Percentiles rank a stretch among this genome's conserved stretches.
phyloP scores from a whole-genome alignment of 1,284 basidiomycete genomes.

The Omphalotus olearius region DNA sequence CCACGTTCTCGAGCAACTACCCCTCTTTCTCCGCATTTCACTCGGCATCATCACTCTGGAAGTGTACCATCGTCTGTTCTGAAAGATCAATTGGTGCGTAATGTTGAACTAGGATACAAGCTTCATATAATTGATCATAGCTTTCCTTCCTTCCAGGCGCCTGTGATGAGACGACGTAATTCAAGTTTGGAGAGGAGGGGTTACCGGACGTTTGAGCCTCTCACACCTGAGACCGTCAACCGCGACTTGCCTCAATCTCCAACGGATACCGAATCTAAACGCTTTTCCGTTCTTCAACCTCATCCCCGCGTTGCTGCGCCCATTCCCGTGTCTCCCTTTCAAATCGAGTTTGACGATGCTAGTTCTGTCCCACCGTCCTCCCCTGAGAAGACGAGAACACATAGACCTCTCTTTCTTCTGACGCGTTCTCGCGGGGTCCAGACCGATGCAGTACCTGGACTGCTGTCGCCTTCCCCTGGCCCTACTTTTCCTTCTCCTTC shows the following conservation, averaged over 20 bases:
- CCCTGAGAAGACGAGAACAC: constrained; percentile 36
- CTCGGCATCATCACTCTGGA: constrained; percentile 31
- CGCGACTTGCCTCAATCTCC: constrained; percentile 51
- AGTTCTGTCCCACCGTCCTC: constrained; percentile 27
- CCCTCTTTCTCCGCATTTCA: constrained; percentile 28
- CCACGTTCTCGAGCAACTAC: constrained; percentile 30
- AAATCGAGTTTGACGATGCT: constrained; percentile 38
- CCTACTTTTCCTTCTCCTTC: constrained; percentile 25
- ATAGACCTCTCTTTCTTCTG: constrained; percentile 53
- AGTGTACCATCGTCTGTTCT: constrained; percentile 36
- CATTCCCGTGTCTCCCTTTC: constrained; percentile 31
- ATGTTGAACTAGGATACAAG: neutral
- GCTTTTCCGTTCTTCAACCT: constrained; percentile 36
- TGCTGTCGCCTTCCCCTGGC: constrained; percentile 28
- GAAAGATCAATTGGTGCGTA: constrained; percentile 25
- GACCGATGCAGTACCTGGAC: constrained; percentile 45
- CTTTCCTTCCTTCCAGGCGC: neutral
- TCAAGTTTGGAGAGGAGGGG: constrained; percentile 29
- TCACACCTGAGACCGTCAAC: constrained; percentile 56
- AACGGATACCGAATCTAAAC: constrained; percentile 43
- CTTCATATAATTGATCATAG: neutral
- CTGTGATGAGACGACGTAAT: constrained; percentile 20
- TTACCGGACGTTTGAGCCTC: constrained; percentile 41
- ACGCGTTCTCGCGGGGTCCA: constrained; percentile 70
- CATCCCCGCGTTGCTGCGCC: constrained; percentile 20